Percentiles rank a stretch among this genome's conserved stretches.
Evolutionary conservation across 2,329 filamentous ascomycete genomes (phyloP).

Genomic region (Hortaea werneckii): DNA sequence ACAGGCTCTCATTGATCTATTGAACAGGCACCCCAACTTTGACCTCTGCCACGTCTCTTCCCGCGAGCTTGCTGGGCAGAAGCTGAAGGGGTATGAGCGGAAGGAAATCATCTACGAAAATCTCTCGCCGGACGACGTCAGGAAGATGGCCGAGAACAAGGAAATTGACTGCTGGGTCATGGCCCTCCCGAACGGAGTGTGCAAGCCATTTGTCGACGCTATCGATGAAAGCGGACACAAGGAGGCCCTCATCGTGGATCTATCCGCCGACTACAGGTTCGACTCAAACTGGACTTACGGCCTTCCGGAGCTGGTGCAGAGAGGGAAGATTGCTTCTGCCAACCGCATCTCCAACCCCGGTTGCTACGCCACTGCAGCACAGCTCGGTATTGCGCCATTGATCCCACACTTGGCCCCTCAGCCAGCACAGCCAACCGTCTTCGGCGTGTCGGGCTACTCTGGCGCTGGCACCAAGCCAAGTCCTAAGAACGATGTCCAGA

Average conservation of each 20-base stretch:
- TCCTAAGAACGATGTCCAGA: constrained; percentile 81
- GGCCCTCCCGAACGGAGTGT: constrained; percentile 91
- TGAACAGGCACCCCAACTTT: constrained; percentile 82
- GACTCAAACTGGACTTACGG: constrained; percentile 79
- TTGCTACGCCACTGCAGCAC: constrained; percentile 88
- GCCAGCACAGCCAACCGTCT: constrained; percentile 64
- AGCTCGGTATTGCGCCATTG: constrained; percentile 77
- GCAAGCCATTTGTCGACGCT: constrained; percentile 86
- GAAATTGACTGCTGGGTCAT: constrained; percentile 95
- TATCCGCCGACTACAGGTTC: constrained; percentile 95
- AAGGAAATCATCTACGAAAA: constrained; percentile 88
- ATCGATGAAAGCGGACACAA: constrained; percentile 59
- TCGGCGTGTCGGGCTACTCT: constrained; percentile 88
- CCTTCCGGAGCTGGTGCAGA: constrained; percentile 73
- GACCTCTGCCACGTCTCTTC: constrained; percentile 88
- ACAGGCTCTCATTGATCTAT: constrained; percentile 74
- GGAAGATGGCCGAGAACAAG: constrained; percentile 70
- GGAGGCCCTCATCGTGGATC: constrained; percentile 71
- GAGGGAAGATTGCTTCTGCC: constrained; percentile 64
- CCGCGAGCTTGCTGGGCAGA: constrained; percentile 78
- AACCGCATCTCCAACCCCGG: constrained; percentile 85
- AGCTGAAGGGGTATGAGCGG: constrained; percentile 83
- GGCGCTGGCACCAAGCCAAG: constrained; percentile 90
- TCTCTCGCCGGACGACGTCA: constrained; percentile 74
- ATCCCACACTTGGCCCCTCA: constrained; percentile 57